Conservation (phyloP, 225 moss, liverwort and hornwort genomes). For the Physcomitrellopsis africana region DNA sequence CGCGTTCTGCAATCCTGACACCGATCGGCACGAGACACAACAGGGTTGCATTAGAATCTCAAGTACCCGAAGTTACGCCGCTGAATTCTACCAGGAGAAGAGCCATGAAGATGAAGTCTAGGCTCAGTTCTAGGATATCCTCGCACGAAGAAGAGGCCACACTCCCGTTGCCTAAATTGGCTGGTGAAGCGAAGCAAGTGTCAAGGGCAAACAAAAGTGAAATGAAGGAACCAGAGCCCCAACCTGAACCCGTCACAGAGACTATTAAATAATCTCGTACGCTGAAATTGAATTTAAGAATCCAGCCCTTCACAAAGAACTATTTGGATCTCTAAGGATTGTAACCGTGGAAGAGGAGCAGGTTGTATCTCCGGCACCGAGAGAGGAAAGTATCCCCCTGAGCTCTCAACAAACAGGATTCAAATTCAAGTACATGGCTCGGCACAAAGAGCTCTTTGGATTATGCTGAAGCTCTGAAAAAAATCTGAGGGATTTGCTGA, state of each 20-base stretch:
- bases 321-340: background rate
- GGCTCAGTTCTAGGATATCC: background rate
- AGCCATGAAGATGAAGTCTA: slow-evolving; percentile 13
- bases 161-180: background rate
- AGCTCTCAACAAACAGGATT: slow-evolving; percentile 18
- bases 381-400: background rate
- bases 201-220: background rate
- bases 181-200: background rate
- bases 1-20: no score
- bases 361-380: background rate
- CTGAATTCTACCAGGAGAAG: background rate
- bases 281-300: slow-evolving; percentile 31
- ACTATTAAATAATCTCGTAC: background rate
- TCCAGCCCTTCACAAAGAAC: slow-evolving; percentile 14
- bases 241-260: background rate
- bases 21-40: no score
- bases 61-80: slow-evolving; percentile 8
- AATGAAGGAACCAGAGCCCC: background rate
- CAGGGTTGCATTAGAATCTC: no score
- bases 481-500: background rate
- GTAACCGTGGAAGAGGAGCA: background rate
- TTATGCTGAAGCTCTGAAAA: background rate
- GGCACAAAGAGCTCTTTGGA: slow-evolving; percentile 54
- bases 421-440: slow-evolving; percentile 38
- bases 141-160: background rate